Base-by-base conservation (phyloP, 768 basidiomycete species). In the Lactifluus volemus region DNA sequence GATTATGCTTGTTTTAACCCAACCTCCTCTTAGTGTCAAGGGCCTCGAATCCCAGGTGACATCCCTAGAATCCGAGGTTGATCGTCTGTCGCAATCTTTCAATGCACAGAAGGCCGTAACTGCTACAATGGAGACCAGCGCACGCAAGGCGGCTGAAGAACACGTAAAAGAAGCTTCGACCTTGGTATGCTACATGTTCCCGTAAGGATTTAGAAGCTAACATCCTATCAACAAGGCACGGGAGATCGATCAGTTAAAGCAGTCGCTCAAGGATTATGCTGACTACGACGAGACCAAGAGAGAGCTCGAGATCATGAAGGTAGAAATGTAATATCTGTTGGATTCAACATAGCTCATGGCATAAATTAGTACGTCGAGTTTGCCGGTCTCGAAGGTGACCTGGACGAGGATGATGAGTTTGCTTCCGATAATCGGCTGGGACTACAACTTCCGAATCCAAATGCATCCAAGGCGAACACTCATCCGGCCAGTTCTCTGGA, bases 221-320 rank as follows among this genome's bases (percentile, higher is more conserved):
- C 17, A 21, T 38, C 34, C 30, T 53, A 34, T 53, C 17, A n/a
- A 21, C 6, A 58, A 90, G 84, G 73, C 70, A 4, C 70, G 71
- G 3, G 94, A 97, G 73, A 76, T 87, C 5, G 86, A 88, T 15
- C 79, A 79, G 51, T 77, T 95, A 2, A 85, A 81, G 70, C 73
- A 76, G 38, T 85, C 84, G 65, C 74, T 98, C 41, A 84, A 82
- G 67, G 83, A 82, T 65, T 90, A 87, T 63, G 72, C 72, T 15
- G 93, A 99, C 72, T 98, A 99, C 68, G 96, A 98, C 68, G 95
- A 98, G 75, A 85, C 98, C 69, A 98, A 98, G 76, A 86, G 97
- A 30, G 97, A 99, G 71, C 79, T 99, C 32, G 94, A 94, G 69
- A 98, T 99, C 65, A 91, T 98, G 92, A 98, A 99, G 84, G 97